Conservation (phyloP, 495 filamentous ascomycete genomes). For the Wilcoxina mikolae region DNA sequence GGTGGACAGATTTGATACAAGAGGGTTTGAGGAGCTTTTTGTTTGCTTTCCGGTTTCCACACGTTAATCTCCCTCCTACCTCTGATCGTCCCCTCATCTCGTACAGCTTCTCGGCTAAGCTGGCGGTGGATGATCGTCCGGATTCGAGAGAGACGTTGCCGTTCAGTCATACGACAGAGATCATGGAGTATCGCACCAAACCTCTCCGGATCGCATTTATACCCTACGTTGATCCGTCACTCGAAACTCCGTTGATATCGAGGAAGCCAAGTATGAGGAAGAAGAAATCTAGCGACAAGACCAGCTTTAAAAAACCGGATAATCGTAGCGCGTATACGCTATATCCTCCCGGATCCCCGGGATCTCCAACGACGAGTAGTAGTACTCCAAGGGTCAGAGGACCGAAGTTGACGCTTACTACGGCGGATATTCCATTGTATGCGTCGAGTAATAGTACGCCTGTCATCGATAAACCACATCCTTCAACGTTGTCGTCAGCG, state of each 20-base stretch:
- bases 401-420: constrained; percentile 27
- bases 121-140: not conserved
- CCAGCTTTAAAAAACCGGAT: not conserved
- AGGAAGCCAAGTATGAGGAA: constrained; percentile 3
- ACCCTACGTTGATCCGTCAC: constrained; percentile 24
- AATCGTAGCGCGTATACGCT: not conserved
- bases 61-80: constrained; percentile 26
- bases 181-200: constrained; percentile 18
- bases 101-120: constrained; percentile 18
- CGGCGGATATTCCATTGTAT: constrained; percentile 20
- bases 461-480: constrained; percentile 16
- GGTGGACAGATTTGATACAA: constrained; percentile 15
- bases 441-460: constrained; percentile 25
- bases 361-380: not conserved
- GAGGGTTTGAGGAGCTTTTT: constrained; percentile 26
- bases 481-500: constrained; percentile 15
- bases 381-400: constrained; percentile 12
- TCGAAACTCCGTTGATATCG: constrained; percentile 16
- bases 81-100: constrained; percentile 19
- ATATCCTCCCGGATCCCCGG: not conserved
- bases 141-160: constrained; percentile 3
- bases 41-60: constrained; percentile 27
- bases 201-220: constrained; percentile 26
- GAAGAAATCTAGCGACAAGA: not conserved
- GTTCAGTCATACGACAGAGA: constrained; percentile 5